Base-by-base conservation (phyloP, 495 filamentous ascomycete species). In the Penicillium ochrochloron region DNA sequence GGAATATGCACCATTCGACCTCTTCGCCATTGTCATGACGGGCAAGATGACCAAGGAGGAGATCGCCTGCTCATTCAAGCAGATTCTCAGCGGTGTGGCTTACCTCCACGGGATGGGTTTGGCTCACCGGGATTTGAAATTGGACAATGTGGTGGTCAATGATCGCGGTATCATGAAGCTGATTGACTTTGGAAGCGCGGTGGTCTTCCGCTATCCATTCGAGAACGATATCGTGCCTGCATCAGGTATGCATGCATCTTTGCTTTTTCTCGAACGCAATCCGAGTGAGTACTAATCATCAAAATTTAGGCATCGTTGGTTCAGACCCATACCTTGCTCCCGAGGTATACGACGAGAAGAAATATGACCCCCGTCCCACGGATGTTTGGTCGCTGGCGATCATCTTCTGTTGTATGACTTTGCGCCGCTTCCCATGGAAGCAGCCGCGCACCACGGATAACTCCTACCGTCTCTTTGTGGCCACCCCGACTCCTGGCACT, bases 111-210 rank as follows among this genome's bases (percentile, higher is more conserved):
- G 90, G 70, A 97, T 97, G 90, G 95, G 95, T 8, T 80, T 99
- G 41, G 93, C 96, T 14, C 95, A 99, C 80, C 88, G 95, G 31
- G 95, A 99, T 84, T 74, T 99, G 66, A 99, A 99, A 75, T 76
- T 99, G 69, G 95, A 99, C 77, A 99, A 99, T 68, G 95, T 99
- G 17, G 95, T 99, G 52, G 93, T 99, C 54, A 98, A 94, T 68
- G 91, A 97, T 69, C 86, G 89, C 67, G 95, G 95, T n/a, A 97
- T 99, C 65, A 96, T 99, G 91, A 99, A 99, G 79, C 90, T 99
- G 56, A 99, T 99, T 65, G 95, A 99, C 75, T 99, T 99, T 79
- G 95, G 95, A 59, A 98, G 95, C 78, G 93, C 95, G 5, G 93
- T 93, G 61, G 94, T 99, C 52, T 99, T 94, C 80, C 86, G 89